A percentile compares a stretch with the other conserved stretches of the same genome.
phyloP scores from a whole-genome alignment of 192 early-diverging fungal species.

The Pilaira anomala region DNA sequence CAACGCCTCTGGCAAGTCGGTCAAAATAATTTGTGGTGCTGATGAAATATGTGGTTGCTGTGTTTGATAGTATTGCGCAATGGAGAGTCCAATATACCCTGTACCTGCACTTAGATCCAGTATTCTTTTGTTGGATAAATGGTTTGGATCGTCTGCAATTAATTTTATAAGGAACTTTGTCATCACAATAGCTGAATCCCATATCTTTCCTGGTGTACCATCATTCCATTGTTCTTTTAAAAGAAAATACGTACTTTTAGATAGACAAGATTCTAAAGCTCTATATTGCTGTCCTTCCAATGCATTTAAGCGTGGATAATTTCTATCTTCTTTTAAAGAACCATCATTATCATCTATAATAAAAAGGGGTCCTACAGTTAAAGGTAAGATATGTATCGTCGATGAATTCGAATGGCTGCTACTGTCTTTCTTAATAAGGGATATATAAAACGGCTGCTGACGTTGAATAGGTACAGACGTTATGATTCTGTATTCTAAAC shows the following conservation, averaged over 20 bases:
- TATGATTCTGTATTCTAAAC: not conserved
- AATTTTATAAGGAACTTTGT: constrained; percentile 27
- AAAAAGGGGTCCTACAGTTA: not conserved
- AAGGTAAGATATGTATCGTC: not conserved
- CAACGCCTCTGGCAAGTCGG: constrained; percentile 40
- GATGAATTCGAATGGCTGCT: not conserved
- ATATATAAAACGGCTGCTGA: no score
- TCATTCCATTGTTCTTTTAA: constrained; percentile 33
- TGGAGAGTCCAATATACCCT: constrained; percentile 16
- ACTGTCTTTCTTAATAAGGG: no score
- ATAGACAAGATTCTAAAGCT: not conserved
- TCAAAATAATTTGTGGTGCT: constrained; percentile 26
- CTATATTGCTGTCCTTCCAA: not conserved
- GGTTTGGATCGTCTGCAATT: constrained; percentile 4
- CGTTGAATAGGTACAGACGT: no score
- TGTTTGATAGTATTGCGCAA: not conserved
- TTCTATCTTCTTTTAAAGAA: no score
- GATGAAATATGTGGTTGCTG: not conserved
- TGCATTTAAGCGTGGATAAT: no score
- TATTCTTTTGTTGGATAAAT: constrained; percentile 30
- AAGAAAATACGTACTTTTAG: constrained; percentile 4
- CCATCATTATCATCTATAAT: not conserved
- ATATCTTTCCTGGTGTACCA: constrained; percentile 45
- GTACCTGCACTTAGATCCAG: constrained; percentile 48
- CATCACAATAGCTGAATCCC: constrained; percentile 47